Evolutionary conservation across 148 eudicot species (phyloP).

Genomic region (Cornus kousa): DNA sequence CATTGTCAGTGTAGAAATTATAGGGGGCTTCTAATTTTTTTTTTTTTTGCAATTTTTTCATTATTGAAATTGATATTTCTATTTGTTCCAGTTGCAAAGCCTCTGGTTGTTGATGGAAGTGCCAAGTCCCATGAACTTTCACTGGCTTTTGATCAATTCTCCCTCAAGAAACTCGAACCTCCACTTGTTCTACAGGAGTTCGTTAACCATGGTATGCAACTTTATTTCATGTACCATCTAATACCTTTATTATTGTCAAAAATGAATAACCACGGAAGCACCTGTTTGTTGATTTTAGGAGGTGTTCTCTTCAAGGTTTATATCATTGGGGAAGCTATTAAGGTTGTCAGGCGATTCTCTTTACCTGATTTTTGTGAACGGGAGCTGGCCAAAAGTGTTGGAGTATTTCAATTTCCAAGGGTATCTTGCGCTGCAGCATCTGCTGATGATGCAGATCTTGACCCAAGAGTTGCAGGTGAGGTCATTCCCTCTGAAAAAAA

Average conservation of each 20-base stretch:
- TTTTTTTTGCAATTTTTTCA: too few relatives aligned
- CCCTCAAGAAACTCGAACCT: conserved; percentile 60
- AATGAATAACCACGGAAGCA: too few relatives aligned
- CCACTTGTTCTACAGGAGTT: conserved; percentile 73
- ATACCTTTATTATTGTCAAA: too few relatives aligned
- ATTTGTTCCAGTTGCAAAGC: conserved; percentile 49
- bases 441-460: conserved; percentile 67
- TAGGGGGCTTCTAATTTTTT: too few relatives aligned
- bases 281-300: conserved; percentile 22
- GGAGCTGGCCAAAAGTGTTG: conserved; percentile 49
- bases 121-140: conserved; percentile 68
- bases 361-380: conserved; percentile 59
- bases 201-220: conserved; percentile 55
- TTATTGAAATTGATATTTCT: too few relatives aligned
- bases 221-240: too few relatives aligned
- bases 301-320: conserved; percentile 78
- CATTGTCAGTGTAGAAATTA: too few relatives aligned
- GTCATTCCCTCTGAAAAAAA: too few relatives aligned
- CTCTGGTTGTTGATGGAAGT: conserved; percentile 66
- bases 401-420: conserved; percentile 66
- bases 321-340: conserved; percentile 56
- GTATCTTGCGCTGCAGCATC: conserved; percentile 71
- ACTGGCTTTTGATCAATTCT: conserved; percentile 59
- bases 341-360: conserved; percentile 63
- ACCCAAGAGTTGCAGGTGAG: conserved; percentile 61